Evolutionary conservation across 306 rosid species (phyloP).

Genomic region (Gillenia trifoliata): DNA sequence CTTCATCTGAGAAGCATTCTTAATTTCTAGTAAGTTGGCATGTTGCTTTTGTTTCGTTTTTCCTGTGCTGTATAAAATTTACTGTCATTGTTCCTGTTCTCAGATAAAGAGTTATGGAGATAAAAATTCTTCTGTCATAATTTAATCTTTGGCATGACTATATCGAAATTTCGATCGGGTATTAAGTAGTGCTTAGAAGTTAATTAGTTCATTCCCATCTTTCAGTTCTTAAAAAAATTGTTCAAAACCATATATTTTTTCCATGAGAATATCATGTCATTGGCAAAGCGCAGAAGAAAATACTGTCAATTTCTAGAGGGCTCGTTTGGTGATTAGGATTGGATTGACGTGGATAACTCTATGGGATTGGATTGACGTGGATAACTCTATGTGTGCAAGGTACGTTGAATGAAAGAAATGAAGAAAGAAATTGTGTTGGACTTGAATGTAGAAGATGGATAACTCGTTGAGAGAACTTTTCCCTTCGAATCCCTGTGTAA

Average conservation of each 20-base stretch:
- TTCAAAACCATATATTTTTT: background rate
- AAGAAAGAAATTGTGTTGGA: no score
- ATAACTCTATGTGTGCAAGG: background rate
- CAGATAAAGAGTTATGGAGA: no score
- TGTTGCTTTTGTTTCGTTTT: background rate
- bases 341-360: background rate
- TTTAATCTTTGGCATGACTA: background rate
- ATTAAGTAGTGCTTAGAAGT: no score
- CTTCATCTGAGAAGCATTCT: conserved; percentile 35
- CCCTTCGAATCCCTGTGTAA: background rate
- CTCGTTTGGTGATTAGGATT: background rate
- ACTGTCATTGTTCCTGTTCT: background rate
- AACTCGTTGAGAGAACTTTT: background rate
- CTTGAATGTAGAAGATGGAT: background rate
- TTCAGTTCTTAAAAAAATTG: background rate
- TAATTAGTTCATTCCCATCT: background rate
- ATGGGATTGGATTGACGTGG: background rate
- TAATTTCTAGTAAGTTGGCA: background rate
- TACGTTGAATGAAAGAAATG: background rate
- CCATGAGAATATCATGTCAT: background rate
- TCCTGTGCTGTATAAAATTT: background rate
- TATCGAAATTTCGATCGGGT: background rate
- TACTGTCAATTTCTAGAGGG: background rate
- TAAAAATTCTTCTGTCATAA: background rate
- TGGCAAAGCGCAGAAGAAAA: background rate